Percentiles rank a stretch among this genome's conserved stretches.
These are phyloP conservation scores for Phoenix dactylifera DNA, from an alignment of 176 grass and related monocot genomes.

Conservation along the genomic window DNA sequence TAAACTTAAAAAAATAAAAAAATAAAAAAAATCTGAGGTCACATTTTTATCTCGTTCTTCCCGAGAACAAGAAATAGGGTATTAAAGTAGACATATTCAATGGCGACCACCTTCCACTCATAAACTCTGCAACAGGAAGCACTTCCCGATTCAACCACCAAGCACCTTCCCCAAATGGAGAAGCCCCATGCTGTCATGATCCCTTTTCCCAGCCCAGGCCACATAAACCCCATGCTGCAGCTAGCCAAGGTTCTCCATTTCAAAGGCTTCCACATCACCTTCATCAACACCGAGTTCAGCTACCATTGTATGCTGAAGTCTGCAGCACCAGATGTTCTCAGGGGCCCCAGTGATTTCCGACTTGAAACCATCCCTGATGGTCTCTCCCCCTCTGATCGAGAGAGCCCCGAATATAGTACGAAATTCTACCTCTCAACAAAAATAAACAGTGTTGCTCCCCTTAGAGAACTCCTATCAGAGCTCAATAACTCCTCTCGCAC, in stretches of 20 bases:
- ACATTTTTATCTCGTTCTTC: too few species aligned
- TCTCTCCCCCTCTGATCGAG: constrained; percentile 26
- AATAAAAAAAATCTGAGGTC: too few species aligned
- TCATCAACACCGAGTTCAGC: constrained; percentile 64
- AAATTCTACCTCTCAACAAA: constrained; percentile 20
- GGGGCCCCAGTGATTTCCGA: constrained; percentile 25
- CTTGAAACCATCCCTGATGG: constrained; percentile 51
- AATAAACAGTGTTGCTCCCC: constrained; percentile 23
- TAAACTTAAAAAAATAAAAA: too few species aligned
- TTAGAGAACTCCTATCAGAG: constrained; percentile 15
- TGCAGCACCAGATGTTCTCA: constrained; percentile 12
- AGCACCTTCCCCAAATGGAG: neutral
- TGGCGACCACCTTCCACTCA: too few species aligned
- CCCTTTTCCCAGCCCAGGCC: constrained; percentile 43
- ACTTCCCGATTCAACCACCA: too few species aligned
- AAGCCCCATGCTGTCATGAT: constrained; percentile 41
- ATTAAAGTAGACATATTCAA: too few species aligned
- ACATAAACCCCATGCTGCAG: constrained; percentile 59
- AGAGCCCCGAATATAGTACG: constrained; percentile 33
- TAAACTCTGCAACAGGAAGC: too few species aligned
- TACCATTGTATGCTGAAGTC: constrained; percentile 34
- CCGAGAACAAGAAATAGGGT: too few species aligned
- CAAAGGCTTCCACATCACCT: constrained; percentile 54
- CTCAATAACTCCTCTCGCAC: constrained; percentile 6
- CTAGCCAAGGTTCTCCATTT: constrained; percentile 51